Percentiles rank a stretch among this genome's conserved stretches.
phyloP scores from a whole-genome alignment of 345 rosid species.

The Citrus inodora region DNA sequence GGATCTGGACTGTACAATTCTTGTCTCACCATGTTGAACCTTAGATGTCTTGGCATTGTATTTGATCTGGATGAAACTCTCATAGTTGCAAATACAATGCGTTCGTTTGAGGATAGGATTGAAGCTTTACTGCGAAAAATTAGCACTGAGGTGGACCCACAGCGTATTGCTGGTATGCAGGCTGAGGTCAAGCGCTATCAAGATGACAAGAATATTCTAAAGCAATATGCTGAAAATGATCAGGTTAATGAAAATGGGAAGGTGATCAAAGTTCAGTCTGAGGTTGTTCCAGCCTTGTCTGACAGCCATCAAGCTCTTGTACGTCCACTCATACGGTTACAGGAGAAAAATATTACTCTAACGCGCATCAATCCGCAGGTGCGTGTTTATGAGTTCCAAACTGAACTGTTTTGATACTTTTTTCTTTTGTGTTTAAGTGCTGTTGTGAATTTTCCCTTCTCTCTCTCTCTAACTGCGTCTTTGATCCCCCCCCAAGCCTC shows the following conservation, averaged over 20 bases:
- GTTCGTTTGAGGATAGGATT: slow-evolving; percentile 90
- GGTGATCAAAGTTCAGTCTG: slow-evolving; percentile 70
- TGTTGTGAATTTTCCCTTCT: neutral
- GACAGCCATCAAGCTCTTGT: slow-evolving; percentile 67
- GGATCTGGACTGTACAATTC: slow-evolving; percentile 70
- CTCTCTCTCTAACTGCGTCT: neutral
- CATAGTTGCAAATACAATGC: slow-evolving; percentile 94
- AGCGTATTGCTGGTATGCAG: slow-evolving; percentile 65
- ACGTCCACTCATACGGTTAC: slow-evolving; percentile 87
- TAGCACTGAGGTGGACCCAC: slow-evolving; percentile 67
- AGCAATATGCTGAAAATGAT: slow-evolving; percentile 90
- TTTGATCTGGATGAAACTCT: slow-evolving; percentile 99
- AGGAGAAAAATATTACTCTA: slow-evolving; percentile 81
- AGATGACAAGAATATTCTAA: slow-evolving; percentile 83
- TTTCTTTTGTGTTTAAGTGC: neutral
- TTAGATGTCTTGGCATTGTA: slow-evolving; percentile 95
- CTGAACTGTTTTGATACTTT: neutral
- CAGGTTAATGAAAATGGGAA: slow-evolving; percentile 92
- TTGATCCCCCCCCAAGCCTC: neutral
- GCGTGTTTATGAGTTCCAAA: slow-evolving; percentile 20
- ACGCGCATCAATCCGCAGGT: slow-evolving; percentile 98
- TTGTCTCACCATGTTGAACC: slow-evolving; percentile 84
- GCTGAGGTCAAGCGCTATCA: slow-evolving; percentile 89
- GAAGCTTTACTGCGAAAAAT: slow-evolving; percentile 76
- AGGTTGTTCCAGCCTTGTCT: slow-evolving; percentile 79